Evolutionary conservation across 768 basidiomycete genomes (phyloP), one percentile per base, ranked within the genome.

Genomic region (Suillus alpinus): DNA sequence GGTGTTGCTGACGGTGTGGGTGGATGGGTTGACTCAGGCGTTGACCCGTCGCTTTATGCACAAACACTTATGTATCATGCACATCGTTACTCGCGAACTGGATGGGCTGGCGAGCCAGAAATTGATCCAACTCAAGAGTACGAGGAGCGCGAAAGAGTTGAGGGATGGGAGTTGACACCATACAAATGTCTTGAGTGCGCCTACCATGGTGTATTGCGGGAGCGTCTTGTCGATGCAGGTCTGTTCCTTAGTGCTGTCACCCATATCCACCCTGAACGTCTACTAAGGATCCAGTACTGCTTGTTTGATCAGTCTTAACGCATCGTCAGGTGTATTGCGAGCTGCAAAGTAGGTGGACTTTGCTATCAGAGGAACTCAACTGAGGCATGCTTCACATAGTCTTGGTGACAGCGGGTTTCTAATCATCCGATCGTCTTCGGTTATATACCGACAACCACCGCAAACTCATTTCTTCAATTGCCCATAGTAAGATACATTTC

Each of bases 1-100:
- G 94, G 92, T 40, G 84, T 97, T 5, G 92, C 94, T 41, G 95
- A 98, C 67, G 95, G 95, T 20, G 94, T 97, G 4, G 94, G 94
- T 2, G 94, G 95, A 20, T 98, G 95, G 95, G 82, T 85, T 52
- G 84, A 88, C 40, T 83, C 84, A 31, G 90, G 92, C 16, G 83
- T 92, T 57, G 94, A 97, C 74, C 93, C 93, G 1, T 88, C 93
- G 0, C 77, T 95, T 49, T 98, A 95, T 77, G 88, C 94, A 1
- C 95, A 97, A 75, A 85, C 92, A 0, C 77, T 98, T 56, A 94
- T 95, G 91, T 95, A 88, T 73, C 87, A 91, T 73, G 86, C 91
- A 2, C 84, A 89, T 70, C 82, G 84, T 50, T 90, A 88, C 69
- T 84, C 87, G 12, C 81, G 81, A 62, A 82, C 78, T 62, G 88